A percentile compares a stretch with the other conserved stretches of the same genome.
Conservation (phyloP, 208 protist species). For the Novymonas esmeraldas region DNA sequence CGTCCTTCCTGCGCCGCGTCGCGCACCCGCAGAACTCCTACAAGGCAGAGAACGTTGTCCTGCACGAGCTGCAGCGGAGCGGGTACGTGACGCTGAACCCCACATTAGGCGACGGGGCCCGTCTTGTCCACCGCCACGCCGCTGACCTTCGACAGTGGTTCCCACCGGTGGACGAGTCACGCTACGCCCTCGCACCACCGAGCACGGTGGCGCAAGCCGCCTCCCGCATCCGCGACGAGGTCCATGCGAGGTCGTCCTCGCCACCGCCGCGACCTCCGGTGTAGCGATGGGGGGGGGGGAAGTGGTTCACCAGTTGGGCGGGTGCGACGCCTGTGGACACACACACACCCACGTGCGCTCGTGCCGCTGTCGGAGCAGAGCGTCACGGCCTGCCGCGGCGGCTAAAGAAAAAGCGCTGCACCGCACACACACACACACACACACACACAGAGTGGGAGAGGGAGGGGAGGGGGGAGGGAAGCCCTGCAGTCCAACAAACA, state of each 20-base stretch:
- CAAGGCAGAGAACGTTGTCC: conserved; percentile 88
- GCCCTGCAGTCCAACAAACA: too few relatives aligned
- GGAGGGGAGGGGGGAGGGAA: too few relatives aligned
- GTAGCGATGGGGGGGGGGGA: too few relatives aligned
- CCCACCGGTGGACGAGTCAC: conserved; percentile 66
- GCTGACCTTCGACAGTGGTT: conserved; percentile 88
- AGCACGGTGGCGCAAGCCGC: conserved; percentile 53
- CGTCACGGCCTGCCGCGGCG: too few relatives aligned
- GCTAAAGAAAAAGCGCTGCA: too few relatives aligned
- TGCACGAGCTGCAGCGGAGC: conserved; percentile 71
- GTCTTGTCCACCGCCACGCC: conserved; percentile 72
- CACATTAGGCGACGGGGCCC: conserved; percentile 46
- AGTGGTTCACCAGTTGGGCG: too few relatives aligned
- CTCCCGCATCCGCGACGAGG: conserved; percentile 12
- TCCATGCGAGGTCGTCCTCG: too few relatives aligned
- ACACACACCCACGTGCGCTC: too few relatives aligned
- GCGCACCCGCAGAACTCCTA: conserved; percentile 85
- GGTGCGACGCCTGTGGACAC: too few relatives aligned
- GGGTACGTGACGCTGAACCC: conserved; percentile 75
- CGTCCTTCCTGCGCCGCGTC: conserved; percentile 45
- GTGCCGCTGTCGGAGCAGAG: too few relatives aligned
- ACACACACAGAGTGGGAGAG: too few relatives aligned
- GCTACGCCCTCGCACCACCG: conserved; percentile 56
- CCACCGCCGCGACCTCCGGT: not conserved
- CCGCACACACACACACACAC: too few relatives aligned